Conservation (phyloP, 208 protist species). For the Leishmania tropica region DNA sequence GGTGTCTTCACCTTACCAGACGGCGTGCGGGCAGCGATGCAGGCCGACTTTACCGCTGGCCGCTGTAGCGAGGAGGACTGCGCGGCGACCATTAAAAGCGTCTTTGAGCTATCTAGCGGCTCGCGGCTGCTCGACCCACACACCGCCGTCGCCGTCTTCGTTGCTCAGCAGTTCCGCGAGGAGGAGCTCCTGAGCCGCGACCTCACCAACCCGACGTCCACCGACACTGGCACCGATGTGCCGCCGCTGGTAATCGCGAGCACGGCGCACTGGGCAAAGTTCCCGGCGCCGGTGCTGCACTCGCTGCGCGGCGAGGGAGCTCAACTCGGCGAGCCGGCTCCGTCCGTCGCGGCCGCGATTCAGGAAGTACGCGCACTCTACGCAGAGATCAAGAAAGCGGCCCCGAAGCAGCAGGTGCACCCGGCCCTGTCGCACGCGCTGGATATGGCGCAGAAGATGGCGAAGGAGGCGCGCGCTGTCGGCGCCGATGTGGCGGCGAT, state of each 20-base stretch:
- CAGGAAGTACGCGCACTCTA: conserved; percentile 25
- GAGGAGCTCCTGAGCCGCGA: conserved; percentile 30
- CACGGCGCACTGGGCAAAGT: conserved; percentile 91
- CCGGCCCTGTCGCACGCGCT: conserved; percentile 45
- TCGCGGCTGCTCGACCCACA: conserved; percentile 82
- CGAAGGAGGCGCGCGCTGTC: conserved; percentile 31
- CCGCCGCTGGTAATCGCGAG: conserved; percentile 69
- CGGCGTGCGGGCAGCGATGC: conserved; percentile 52
- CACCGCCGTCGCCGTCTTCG: conserved; percentile 83
- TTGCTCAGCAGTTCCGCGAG: conserved; percentile 63
- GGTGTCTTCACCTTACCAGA: conserved; percentile 60
- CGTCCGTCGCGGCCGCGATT: conserved; percentile 22
- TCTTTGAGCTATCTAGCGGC: conserved; percentile 54
- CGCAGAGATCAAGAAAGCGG: conserved; percentile 11
- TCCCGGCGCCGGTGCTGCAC: conserved; percentile 75
- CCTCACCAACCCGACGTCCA: conserved; percentile 26
- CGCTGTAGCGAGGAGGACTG: conserved; percentile 83
- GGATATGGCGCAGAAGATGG: conserved; percentile 29
- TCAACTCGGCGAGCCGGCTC: conserved; percentile 12
- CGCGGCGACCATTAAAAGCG: conserved; percentile 67
- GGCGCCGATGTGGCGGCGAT: conserved; percentile 36
- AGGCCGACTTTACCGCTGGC: conserved; percentile 59
- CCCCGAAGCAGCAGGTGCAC: conserved; percentile 42
- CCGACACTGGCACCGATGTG: conserved; percentile 21
- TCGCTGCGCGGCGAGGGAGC: conserved; percentile 60